These are phyloP conservation scores for Aspergillus aculeatinus DNA, from an alignment of 2,329 filamentous ascomycete genomes.

Conservation along the genomic window DNA sequence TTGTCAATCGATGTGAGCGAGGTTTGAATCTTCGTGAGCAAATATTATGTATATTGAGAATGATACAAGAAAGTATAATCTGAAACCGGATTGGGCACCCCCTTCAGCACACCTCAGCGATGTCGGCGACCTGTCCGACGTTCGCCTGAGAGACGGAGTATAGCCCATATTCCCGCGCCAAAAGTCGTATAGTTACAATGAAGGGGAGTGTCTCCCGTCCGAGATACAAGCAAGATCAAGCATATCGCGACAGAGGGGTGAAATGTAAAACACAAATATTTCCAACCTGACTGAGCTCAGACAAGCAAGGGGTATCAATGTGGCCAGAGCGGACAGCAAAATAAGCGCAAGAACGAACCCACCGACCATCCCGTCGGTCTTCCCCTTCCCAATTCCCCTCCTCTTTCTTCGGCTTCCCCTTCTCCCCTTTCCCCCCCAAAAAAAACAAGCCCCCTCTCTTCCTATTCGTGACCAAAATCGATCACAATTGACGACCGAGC, in stretches of 20 bases:
- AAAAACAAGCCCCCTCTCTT: not conserved
- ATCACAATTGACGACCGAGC: not conserved
- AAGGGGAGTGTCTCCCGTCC: not conserved
- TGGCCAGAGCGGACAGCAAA: conserved; percentile 8
- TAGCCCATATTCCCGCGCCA: not conserved
- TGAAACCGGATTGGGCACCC: not conserved
- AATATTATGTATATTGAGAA: not conserved
- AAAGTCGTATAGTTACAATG: not conserved
- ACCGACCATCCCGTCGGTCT: conserved; percentile 18
- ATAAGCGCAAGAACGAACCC: conserved; percentile 5
- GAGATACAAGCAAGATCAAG: not conserved
- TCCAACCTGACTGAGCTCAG: conserved; percentile 2
- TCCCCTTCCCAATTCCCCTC: not conserved
- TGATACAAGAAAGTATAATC: not conserved
- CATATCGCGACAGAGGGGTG: not conserved
- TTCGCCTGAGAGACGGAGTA: not conserved
- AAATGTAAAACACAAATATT: not conserved
- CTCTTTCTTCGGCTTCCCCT: not conserved
- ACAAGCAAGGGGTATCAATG: conserved; percentile 5
- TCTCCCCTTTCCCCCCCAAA: not conserved
- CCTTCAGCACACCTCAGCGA: not conserved
- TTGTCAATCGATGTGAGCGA: not conserved
- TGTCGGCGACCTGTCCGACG: not conserved
- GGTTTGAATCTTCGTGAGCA: not conserved
- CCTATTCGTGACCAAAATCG: not conserved